Percentiles rank a stretch among this genome's conserved stretches.
Evolutionary conservation across 2,329 filamentous ascomycete genomes (phyloP).

Genomic region (Aspergillus sp.): DNA sequence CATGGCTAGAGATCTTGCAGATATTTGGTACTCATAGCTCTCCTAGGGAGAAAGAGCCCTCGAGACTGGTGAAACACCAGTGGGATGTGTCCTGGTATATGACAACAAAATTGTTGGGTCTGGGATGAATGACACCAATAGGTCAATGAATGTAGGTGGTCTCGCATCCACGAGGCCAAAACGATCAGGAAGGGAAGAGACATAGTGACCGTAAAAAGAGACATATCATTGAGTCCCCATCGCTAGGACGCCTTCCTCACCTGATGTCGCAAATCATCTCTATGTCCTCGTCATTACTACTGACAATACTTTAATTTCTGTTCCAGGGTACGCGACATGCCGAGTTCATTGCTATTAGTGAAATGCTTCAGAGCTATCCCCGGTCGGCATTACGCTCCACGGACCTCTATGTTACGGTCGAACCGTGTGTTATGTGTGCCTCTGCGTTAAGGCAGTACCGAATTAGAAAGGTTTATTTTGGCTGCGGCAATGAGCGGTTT

Average conservation of each 20-base stretch:
- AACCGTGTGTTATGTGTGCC: conserved; percentile 98
- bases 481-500: conserved; percentile 94
- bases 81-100: conserved; percentile 91
- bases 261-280: neutral
- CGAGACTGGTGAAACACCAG: conserved; percentile 84
- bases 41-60: conserved; percentile 79
- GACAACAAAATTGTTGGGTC: conserved; percentile 75
- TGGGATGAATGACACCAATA: conserved; percentile 97
- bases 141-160: conserved; percentile 64
- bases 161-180: neutral
- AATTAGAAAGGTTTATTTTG: conserved; percentile 89
- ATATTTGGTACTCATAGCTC: neutral
- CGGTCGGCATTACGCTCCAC: conserved; percentile 69
- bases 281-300: neutral
- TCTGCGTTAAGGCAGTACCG: conserved; percentile 84
- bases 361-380: conserved; percentile 64
- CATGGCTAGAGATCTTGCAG: neutral
- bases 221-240: neutral
- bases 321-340: conserved; percentile 85
- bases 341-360: conserved; percentile 82
- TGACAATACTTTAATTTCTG: neutral
- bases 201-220: neutral
- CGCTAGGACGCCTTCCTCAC: neutral
- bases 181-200: neutral
- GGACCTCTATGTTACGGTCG: conserved; percentile 92